Conservation (phyloP, 306 rosid genomes). For the Gastrolobium bilobum region DNA sequence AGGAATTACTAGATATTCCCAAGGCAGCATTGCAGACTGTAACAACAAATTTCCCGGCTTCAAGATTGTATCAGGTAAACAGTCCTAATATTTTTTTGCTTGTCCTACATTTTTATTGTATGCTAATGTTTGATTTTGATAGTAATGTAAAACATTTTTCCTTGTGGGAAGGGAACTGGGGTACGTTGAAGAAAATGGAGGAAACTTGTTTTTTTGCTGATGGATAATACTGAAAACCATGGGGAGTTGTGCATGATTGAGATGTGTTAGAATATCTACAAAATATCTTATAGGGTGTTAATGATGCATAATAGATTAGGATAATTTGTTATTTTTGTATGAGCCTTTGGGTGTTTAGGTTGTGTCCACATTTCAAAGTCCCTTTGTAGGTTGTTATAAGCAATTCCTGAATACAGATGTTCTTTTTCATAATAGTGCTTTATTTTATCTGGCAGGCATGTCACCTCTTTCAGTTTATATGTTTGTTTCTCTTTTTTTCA, state of each 20-base stretch:
- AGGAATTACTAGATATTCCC: constrained; percentile 75
- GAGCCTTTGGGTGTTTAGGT: not conserved
- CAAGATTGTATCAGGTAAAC: constrained; percentile 78
- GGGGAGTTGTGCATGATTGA: not conserved
- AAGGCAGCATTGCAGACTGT: constrained; percentile 70
- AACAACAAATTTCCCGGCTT: constrained; percentile 76
- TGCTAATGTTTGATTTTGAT: not conserved
- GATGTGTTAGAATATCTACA: not conserved
- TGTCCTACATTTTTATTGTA: not conserved
- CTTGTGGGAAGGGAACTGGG: not conserved
- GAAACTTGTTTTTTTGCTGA: not conserved
- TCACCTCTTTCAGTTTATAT: constrained; percentile 37
- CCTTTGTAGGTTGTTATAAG: not conserved
- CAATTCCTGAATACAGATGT: not conserved
- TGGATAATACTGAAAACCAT: not conserved
- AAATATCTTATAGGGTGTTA: not conserved
- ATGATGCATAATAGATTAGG: not conserved
- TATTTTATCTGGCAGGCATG: constrained; percentile 17
- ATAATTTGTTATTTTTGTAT: not conserved
- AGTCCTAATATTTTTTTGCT: constrained; percentile 44
- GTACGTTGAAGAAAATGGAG: not conserved
- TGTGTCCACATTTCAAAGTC: constrained; percentile 13
- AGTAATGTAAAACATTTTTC: not conserved
- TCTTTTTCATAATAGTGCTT: not conserved
- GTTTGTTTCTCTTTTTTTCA: constrained; percentile 23